Conservation (phyloP, 2,329 filamentous ascomycete genomes). For the Zopfia rhizophila region DNA sequence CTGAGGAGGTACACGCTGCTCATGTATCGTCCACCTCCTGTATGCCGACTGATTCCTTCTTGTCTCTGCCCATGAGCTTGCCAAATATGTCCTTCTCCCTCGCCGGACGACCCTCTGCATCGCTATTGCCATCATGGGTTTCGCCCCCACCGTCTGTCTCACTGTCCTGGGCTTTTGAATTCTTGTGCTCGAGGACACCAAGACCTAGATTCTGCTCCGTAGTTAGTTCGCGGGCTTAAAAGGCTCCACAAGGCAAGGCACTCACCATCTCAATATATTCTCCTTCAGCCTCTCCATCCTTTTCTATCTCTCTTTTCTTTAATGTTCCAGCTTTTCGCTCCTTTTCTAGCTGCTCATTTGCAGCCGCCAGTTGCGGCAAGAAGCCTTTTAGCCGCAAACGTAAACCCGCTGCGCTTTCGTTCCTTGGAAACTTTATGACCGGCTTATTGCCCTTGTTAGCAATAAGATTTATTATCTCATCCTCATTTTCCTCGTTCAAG, state of each 20-base stretch:
- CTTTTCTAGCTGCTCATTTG: slow-evolving; percentile 55
- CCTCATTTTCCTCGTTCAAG: slow-evolving; percentile 15
- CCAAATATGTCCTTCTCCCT: slow-evolving; percentile 46
- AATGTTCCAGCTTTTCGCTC: slow-evolving; percentile 53
- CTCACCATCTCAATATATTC: slow-evolving; percentile 56
- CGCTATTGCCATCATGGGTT: slow-evolving; percentile 19
- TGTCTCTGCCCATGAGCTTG: slow-evolving; percentile 49
- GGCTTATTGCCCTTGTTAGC: slow-evolving; percentile 45
- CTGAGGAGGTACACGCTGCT: too few relatives aligned
- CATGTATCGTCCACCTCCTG: slow-evolving; percentile 40
- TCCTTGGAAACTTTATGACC: slow-evolving; percentile 37
- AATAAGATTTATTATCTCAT: slow-evolving; percentile 38
- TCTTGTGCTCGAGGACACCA: slow-evolving; percentile 57
- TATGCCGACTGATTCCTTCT: slow-evolving; percentile 34
- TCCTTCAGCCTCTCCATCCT: slow-evolving; percentile 33
- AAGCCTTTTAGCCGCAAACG: slow-evolving; percentile 52
- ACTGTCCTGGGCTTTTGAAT: slow-evolving; percentile 33
- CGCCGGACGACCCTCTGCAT: too few relatives aligned
- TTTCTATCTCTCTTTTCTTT: slow-evolving; percentile 48
- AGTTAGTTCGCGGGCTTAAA: slow-evolving; percentile 18
- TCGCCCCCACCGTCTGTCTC: slow-evolving; percentile 35
- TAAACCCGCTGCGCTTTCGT: slow-evolving; percentile 42
- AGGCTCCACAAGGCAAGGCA: slow-evolving; percentile 12
- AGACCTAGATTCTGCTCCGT: slow-evolving; percentile 53
- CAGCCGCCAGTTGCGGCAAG: slow-evolving; percentile 54